Conservation (phyloP, 495 filamentous ascomycete species). For the Trichoderma parareesei region DNA sequence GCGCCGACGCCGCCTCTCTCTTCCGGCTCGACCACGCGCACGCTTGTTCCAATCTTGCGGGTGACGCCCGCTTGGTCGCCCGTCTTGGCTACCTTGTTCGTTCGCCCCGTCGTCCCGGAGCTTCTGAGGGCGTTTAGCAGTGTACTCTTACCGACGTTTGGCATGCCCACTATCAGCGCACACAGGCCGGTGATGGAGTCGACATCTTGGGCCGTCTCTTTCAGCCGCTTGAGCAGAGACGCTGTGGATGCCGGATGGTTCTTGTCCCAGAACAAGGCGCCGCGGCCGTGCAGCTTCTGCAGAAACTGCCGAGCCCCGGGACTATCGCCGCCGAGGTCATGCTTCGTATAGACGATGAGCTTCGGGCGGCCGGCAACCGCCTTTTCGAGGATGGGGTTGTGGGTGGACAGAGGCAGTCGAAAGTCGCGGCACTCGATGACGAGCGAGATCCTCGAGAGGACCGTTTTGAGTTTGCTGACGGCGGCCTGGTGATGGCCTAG, state of each 20-base stretch:
- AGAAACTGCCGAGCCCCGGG: conserved; percentile 7
- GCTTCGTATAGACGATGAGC: conserved; percentile 86
- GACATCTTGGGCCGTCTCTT: conserved; percentile 25
- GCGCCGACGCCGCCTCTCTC: conserved; percentile 14
- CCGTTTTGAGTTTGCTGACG: conserved; percentile 75
- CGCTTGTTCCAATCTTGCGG: conserved; percentile 69
- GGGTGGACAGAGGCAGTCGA: conserved; percentile 75
- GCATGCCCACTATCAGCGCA: conserved; percentile 90
- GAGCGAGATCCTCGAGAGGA: conserved; percentile 73
- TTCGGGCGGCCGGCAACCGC: conserved; percentile 53
- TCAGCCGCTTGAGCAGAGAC: conserved; percentile 16
- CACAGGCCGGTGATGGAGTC: conserved; percentile 51
- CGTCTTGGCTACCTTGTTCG: conserved; percentile 64
- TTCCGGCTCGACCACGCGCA: conserved; percentile 55
- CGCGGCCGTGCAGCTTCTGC: neutral
- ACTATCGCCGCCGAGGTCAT: conserved; percentile 52
- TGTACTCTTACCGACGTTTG: conserved; percentile 89
- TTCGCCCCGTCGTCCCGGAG: conserved; percentile 12
- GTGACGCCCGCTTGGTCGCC: conserved; percentile 87
- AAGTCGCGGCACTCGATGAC: conserved; percentile 94
- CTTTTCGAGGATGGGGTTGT: conserved; percentile 87
- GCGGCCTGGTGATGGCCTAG: conserved; percentile 88
- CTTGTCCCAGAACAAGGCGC: conserved; percentile 20
- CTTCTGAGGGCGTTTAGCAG: conserved; percentile 80
- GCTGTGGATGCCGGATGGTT: conserved; percentile 20